Evolutionary conservation across 106 monocot genomes (phyloP).

Genomic region (Gastrodia elata): DNA sequence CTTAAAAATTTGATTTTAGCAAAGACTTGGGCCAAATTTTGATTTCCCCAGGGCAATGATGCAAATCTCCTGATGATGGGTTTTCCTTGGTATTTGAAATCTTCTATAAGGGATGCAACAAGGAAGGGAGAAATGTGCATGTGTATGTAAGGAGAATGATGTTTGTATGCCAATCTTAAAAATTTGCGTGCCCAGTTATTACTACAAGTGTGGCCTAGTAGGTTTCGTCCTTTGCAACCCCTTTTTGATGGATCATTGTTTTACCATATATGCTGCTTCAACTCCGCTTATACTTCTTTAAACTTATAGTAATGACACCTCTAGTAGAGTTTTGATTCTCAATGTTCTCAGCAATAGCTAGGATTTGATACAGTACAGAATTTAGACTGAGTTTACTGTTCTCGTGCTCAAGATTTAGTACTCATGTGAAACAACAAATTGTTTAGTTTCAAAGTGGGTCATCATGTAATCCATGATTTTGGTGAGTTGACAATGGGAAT

Average conservation of each 20-base stretch:
- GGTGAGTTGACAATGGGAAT: not conserved
- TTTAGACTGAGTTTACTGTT: not conserved
- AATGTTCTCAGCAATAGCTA: not conserved
- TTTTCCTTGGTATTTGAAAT: not conserved
- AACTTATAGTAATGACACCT: too few relatives aligned
- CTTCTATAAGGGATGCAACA: not conserved
- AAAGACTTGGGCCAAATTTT: too few relatives aligned
- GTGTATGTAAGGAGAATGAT: not conserved
- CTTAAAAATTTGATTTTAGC: not conserved
- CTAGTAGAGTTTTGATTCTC: not conserved
- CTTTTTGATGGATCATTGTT: not conserved
- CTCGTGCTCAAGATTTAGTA: not conserved
- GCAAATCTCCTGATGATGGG: not conserved
- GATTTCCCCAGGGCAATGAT: not conserved
- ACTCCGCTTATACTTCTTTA: too few relatives aligned
- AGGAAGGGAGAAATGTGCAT: too few relatives aligned
- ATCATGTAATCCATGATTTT: not conserved
- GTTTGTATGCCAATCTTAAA: not conserved
- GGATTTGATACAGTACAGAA: not conserved
- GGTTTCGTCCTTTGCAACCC: not conserved
- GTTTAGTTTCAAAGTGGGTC: not conserved
- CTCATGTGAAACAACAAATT: not conserved
- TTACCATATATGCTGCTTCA: too few relatives aligned
- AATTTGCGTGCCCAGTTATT: not conserved
- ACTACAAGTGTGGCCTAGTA: not conserved